Conservation (phyloP, 192 early-diverging fungal genomes). For the Spizellomyces sp. region DNA sequence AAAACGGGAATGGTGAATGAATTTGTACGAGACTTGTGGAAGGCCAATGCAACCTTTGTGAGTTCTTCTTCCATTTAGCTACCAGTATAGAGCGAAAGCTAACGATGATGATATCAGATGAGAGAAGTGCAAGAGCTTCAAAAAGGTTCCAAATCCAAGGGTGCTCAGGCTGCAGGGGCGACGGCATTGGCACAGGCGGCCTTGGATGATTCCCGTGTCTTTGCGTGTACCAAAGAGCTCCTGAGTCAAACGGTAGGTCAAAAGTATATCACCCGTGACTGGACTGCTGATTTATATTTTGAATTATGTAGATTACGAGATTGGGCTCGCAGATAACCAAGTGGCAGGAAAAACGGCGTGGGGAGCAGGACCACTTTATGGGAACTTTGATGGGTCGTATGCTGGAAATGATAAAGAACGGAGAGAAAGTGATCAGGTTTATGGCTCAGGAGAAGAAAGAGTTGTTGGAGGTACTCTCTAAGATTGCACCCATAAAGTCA, state of each 20-base stretch:
- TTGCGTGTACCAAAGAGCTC: conserved; percentile 49
- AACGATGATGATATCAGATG: conserved; percentile 29
- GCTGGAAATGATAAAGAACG: conserved; percentile 42
- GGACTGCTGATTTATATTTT: conserved; percentile 4
- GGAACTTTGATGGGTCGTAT: conserved; percentile 37
- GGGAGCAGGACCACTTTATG: conserved; percentile 52
- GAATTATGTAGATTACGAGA: conserved; percentile 15
- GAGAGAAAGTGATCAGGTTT: conserved; percentile 44
- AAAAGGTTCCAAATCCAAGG: background rate
- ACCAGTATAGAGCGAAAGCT: conserved; percentile 12
- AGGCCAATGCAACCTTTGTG: conserved; percentile 42
- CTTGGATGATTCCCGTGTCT: conserved; percentile 43
- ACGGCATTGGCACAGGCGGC: background rate
- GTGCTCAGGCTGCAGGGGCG: no score
- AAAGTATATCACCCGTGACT: background rate
- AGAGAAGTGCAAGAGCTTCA: conserved; percentile 18
- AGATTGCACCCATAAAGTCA: background rate
- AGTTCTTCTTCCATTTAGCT: conserved; percentile 15
- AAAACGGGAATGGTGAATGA: conserved; percentile 48
- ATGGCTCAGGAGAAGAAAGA: conserved; percentile 51
- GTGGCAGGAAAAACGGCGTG: conserved; percentile 45
- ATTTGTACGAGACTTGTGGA: conserved; percentile 50
- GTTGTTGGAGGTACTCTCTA: conserved; percentile 31
- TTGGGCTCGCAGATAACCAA: conserved; percentile 47
- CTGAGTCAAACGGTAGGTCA: conserved; percentile 23